phyloP scores from a whole-genome alignment of 805 yeast genomes.

The Candida ipomoeae region DNA sequence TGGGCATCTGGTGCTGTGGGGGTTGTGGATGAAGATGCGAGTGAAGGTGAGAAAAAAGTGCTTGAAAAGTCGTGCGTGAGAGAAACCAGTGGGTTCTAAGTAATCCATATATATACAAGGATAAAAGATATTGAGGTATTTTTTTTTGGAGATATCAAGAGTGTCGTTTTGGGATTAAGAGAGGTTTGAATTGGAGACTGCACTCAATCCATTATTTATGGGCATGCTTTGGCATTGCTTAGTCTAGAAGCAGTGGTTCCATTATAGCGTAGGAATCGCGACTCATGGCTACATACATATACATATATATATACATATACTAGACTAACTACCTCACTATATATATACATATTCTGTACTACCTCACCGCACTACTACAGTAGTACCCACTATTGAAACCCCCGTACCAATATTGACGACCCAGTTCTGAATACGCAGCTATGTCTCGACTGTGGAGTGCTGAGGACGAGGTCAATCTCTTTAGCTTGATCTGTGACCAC shows the following conservation, averaged over 20 bases:
- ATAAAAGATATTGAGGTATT: no score
- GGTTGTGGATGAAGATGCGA: background rate
- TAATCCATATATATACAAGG: no score
- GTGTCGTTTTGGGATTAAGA: no score
- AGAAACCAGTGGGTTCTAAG: background rate
- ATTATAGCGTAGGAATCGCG: background rate
- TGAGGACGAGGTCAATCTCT: constrained; percentile 59
- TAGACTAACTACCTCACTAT: no score
- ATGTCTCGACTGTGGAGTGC: constrained; percentile 43
- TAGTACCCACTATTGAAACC: background rate
- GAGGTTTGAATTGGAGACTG: background rate
- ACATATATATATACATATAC: no score
- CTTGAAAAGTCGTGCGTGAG: constrained; percentile 15
- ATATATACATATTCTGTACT: no score
- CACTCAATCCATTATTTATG: background rate
- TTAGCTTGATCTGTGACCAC: constrained; percentile 57
- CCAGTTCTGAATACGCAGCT: background rate
- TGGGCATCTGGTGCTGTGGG: constrained; percentile 44
- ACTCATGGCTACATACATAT: background rate
- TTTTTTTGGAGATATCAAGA: no score
- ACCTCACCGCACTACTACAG: background rate
- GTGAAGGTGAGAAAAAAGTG: constrained; percentile 6
- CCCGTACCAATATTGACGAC: background rate
- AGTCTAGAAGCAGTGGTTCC: no score
- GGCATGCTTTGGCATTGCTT: no score